Base-by-base conservation (phyloP, 768 basidiomycete species). In the Sporobolomyces roseus region DNA sequence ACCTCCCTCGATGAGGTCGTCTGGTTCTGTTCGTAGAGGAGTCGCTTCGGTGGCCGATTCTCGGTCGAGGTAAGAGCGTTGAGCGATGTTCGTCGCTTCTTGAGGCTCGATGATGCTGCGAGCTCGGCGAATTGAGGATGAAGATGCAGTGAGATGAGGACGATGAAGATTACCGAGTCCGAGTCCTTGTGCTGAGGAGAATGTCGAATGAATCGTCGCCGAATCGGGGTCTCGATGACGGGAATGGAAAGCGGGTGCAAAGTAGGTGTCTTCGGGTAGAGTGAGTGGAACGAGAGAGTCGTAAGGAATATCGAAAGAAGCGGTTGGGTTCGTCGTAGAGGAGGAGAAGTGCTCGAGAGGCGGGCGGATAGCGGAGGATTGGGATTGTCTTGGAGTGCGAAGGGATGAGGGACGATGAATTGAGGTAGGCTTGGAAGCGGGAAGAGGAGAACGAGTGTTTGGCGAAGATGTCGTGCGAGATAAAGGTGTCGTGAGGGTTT, bases 41-140 rank as follows among this genome's bases (percentile, higher is more conserved):
- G 70, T 66, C 14, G 82, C 96, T 56, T 92, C 90, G 1, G 84
- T 83, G 0, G 89, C 90, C 8, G 93, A 81, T 70, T 99, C 96
- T 19, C 91, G 83, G 23, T 81, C 78, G 66, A 79, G 75, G 61
- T 77, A 82, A 5, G 75, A 74, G 25, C 74, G 56, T n/a, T 77
- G 74, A 13, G 79, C 79, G 54, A 73, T 55, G 48, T 73, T 72
- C 25, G 60, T 66, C 8, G 61, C 41, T 2, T 70, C 69, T 27
- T 54, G 61, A 2, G 48, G 38, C 1, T 72, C 71, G 71, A 33
- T 36, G 52, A 67, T 38, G 51, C 66, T 68, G 1, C 51, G 21
- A 0, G 63, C 43, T 16, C 66, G 63, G 7, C 63, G 66, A 30
- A 54, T 33, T 8, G 68, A 50, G 2, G 61, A 64, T 0, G 69